These are phyloP conservation scores for Phytopythium chamaehyphon DNA, from an alignment of 352 stramenopile genomes.

Conservation along the genomic window DNA sequence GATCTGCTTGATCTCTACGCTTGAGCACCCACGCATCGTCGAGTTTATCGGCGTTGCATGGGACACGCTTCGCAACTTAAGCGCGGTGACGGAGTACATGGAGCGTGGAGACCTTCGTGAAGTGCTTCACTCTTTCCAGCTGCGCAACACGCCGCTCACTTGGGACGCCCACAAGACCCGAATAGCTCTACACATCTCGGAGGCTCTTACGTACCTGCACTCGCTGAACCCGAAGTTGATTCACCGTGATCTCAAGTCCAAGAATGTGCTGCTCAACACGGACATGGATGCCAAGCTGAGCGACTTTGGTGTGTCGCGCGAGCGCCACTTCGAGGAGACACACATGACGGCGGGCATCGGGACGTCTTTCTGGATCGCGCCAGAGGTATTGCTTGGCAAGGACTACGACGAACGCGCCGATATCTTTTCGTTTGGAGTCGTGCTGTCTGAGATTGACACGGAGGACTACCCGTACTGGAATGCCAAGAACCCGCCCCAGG, in stretches of 20 bases:
- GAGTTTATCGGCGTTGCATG: constrained; percentile 67
- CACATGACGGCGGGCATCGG: constrained; percentile 70
- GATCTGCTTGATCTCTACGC: constrained; percentile 56
- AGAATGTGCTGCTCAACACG: constrained; percentile 31
- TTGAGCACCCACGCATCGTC: constrained; percentile 58
- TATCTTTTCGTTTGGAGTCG: constrained; percentile 51
- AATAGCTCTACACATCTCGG: constrained; percentile 51
- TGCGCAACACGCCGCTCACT: constrained; percentile 33
- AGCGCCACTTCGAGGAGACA: constrained; percentile 50
- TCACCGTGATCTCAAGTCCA: constrained; percentile 42
- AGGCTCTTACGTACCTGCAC: constrained; percentile 64
- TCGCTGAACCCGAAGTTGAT: constrained; percentile 58
- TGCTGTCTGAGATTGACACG: constrained; percentile 53
- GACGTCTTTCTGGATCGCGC: constrained; percentile 71
- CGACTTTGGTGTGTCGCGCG: constrained; percentile 70
- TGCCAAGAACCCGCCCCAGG: constrained; percentile 39
- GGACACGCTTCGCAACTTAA: constrained; percentile 52
- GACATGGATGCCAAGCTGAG: constrained; percentile 71
- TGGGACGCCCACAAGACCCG: constrained; percentile 51
- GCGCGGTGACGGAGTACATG: constrained; percentile 70
- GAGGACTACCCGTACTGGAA: constrained; percentile 66
- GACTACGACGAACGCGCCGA: constrained; percentile 54
- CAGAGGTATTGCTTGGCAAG: constrained; percentile 52
- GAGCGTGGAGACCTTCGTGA: constrained; percentile 62
- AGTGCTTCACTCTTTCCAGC: constrained; percentile 45